Base-by-base conservation (phyloP, 1,284 basidiomycete genomes). In the Sutorius eximius region DNA sequence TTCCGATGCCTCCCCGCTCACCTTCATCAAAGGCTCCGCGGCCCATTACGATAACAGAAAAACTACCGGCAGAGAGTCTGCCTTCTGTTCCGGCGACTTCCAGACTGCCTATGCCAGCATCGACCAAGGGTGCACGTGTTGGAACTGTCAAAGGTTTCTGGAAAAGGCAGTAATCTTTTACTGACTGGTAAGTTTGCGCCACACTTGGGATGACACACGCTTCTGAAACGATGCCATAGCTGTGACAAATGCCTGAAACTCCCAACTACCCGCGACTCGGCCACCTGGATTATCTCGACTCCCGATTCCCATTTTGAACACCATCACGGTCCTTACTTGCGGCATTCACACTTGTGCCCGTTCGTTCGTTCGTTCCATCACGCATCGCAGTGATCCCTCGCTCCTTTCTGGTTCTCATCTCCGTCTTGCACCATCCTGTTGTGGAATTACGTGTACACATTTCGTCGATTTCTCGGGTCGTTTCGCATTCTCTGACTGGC, bases 371-470 rank as follows among this genome's bases (percentile, higher is more conserved):
- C 45, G 18, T 50, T 45, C 33, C 9, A 38, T 32, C 59, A 24
- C 15, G 45, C 59, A 51, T 52, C 49, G 38, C 37, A 42, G 6
- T 45, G 43, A 49, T 51, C 43, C 37, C 37, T 52, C 51, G 18
- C 52, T 56, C 49, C 42, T 52, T 60, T 36, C 40, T 36, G 45
- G 55, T 18, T 45, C 57, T 51, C 46, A 33, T 56, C 52, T 57
- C 49, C 18, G 20, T 50, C 66, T 45, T 47, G 62, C 52, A 58
- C 61, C 68, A 49, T 59, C 44, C 41, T 68, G 66, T 71, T 68
- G 66, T 68, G 69, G 69, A 63, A 68, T 59, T 68, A 71, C 54
- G 58, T 70, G 70, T 68, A 71, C 51, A 71, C 66, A 66, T 52
- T 54, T 62, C 18, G 47, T 44, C 55, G 37, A 53, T 51, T 47